Conservation (phyloP, 108 stramenopile genomes). For the Asterionellopsis glacialis region DNA sequence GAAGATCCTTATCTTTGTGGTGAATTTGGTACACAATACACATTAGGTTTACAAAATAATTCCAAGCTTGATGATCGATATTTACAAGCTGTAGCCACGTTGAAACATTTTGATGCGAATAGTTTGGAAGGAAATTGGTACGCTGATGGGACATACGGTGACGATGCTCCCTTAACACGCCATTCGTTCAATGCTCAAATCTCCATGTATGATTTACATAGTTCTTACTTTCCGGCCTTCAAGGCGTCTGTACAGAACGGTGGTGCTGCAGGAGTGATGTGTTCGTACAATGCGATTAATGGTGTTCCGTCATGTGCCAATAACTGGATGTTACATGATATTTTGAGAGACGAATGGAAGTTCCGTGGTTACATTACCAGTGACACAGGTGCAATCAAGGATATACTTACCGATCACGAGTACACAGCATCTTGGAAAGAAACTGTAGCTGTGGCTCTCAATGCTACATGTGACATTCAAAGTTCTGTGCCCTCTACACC, state of each 20-base stretch:
- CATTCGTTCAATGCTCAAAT: slow-evolving; percentile 48
- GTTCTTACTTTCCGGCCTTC: slow-evolving; percentile 61
- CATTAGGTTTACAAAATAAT: too few relatives aligned
- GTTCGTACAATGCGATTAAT: slow-evolving; percentile 73
- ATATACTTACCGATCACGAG: slow-evolving; percentile 28
- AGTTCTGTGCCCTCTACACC: too few relatives aligned
- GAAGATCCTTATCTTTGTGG: too few relatives aligned
- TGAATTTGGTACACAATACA: too few relatives aligned
- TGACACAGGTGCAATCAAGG: slow-evolving; percentile 60
- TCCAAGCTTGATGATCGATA: slow-evolving; percentile 6
- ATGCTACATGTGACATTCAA: too few relatives aligned
- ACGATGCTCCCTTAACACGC: too few relatives aligned
- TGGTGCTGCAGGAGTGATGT: slow-evolving; percentile 51
- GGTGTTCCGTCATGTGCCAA: slow-evolving; percentile 61
- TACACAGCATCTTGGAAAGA: slow-evolving; percentile 33
- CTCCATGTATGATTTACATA: slow-evolving; percentile 36
- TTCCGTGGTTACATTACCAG: slow-evolving; percentile 54
- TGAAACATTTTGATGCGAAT: slow-evolving; percentile 70
- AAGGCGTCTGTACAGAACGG: slow-evolving; percentile 44
- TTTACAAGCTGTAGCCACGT: slow-evolving; percentile 45
- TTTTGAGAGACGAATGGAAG: slow-evolving; percentile 40
- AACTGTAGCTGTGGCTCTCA: slow-evolving; percentile 32
- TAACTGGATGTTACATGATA: slow-evolving; percentile 21
- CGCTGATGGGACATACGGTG: too few relatives aligned
- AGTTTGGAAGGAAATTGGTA: slow-evolving; percentile 47